Conservation (phyloP, 2,329 filamentous ascomycete species). For the Davidsoniella virescens region DNA sequence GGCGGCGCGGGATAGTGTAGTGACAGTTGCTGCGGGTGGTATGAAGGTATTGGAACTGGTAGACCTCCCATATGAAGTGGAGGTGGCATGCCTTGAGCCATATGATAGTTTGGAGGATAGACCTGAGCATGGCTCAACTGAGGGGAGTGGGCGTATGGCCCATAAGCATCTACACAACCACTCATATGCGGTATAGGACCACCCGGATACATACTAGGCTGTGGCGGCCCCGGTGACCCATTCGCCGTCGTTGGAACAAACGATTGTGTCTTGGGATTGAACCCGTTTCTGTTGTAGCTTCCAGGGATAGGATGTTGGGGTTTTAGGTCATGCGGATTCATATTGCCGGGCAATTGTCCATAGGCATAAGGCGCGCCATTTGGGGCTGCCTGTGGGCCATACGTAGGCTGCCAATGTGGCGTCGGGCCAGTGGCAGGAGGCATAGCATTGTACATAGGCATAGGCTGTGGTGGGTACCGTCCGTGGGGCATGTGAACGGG, state of each 20-base stretch:
- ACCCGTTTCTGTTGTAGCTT: slow-evolving; percentile 68
- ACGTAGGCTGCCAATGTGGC: slow-evolving; percentile 20
- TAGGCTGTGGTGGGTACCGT: background rate
- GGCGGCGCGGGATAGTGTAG: background rate
- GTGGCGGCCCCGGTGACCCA: slow-evolving; percentile 24
- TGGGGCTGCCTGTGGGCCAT: background rate
- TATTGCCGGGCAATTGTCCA: slow-evolving; percentile 57
- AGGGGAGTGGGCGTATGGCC: slow-evolving; percentile 29
- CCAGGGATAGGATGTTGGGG: slow-evolving; percentile 58
- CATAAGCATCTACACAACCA: slow-evolving; percentile 32
- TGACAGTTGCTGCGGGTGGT: slow-evolving; percentile 2
- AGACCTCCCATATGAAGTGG: slow-evolving; percentile 18
- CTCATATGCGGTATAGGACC: slow-evolving; percentile 31
- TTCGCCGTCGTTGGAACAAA: slow-evolving; percentile 50
- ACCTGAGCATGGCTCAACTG: slow-evolving; percentile 23
- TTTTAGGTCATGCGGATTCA: slow-evolving; percentile 54
- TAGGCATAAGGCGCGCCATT: slow-evolving; percentile 50
- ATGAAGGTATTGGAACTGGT: slow-evolving; percentile 38
- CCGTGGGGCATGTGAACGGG: background rate
- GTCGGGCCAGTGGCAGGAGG: slow-evolving; percentile 14
- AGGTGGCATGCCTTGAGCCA: slow-evolving; percentile 23
- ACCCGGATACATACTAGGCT: background rate
- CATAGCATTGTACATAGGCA: slow-evolving; percentile 1
- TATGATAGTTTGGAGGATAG: slow-evolving; percentile 34
- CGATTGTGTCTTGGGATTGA: slow-evolving; percentile 87